Conservation (phyloP, 805 yeast species). For the Phaffomyces opuntiae region DNA sequence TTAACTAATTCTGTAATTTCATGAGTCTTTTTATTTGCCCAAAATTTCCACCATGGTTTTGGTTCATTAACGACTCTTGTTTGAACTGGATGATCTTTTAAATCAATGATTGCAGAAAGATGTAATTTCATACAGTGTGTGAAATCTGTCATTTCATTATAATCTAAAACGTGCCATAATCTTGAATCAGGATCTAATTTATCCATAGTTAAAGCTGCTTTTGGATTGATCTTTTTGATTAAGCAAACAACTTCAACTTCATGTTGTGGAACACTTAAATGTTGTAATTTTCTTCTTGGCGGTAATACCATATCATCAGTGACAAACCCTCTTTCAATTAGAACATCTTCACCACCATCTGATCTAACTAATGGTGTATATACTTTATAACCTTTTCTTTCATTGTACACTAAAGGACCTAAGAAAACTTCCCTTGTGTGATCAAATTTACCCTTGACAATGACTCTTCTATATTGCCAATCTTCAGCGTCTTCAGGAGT, state of each 20-base stretch:
- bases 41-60: constrained; percentile 25
- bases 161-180: constrained; percentile 73
- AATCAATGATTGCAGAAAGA: constrained; percentile 64
- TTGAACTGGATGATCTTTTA: constrained; percentile 54
- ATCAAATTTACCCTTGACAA: constrained; percentile 70
- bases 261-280: constrained; percentile 57
- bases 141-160: constrained; percentile 68
- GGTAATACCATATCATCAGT: constrained; percentile 59
- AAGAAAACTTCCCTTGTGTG: constrained; percentile 85
- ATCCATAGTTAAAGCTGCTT: constrained; percentile 61
- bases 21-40: constrained; percentile 14
- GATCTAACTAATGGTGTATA: constrained; percentile 76
- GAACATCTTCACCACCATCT: constrained; percentile 67
- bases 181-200: constrained; percentile 61
- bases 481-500: constrained; percentile 61
- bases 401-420: constrained; percentile 79
- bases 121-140: constrained; percentile 67
- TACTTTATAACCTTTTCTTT: constrained; percentile 67
- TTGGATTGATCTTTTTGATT: constrained; percentile 58
- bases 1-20: constrained; percentile 2
- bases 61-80: constrained; percentile 22
- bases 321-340: constrained; percentile 92
- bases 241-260: constrained; percentile 68
- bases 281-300: constrained; percentile 48
- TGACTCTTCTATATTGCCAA: constrained; percentile 77